Conservation (phyloP, 208 protist species). For the Trypanosoma congolense region DNA sequence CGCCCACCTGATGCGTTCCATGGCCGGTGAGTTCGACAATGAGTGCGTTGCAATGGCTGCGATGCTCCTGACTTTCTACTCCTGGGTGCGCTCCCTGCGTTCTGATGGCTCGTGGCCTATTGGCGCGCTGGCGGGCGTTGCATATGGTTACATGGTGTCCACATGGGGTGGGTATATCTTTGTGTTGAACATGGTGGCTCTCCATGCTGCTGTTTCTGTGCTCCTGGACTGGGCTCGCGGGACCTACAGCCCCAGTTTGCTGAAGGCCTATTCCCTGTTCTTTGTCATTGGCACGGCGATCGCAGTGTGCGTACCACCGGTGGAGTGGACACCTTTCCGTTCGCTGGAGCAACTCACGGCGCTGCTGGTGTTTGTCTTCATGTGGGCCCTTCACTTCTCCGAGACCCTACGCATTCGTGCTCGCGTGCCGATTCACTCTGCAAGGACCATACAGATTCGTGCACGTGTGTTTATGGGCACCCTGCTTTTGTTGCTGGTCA, state of each 20-base stretch:
- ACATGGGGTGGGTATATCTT: conserved; percentile 99
- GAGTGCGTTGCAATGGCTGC: conserved; percentile 97
- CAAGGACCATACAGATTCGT: conserved; percentile 26
- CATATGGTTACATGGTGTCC: conserved; percentile 90
- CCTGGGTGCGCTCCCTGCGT: conserved; percentile 80
- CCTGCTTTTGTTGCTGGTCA: conserved; percentile 17
- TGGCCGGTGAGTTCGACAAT: conserved; percentile 99
- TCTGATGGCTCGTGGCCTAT: conserved; percentile 37
- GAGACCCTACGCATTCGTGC: conserved; percentile 23
- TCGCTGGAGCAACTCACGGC: conserved; percentile 93
- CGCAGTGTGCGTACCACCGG: conserved; percentile 92
- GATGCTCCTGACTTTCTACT: conserved; percentile 92
- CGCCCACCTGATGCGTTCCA: conserved; percentile 95
- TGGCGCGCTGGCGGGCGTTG: conserved; percentile 44
- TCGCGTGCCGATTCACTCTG: conserved; percentile 24
- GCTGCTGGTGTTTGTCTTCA: conserved; percentile 78
- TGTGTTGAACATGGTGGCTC: conserved; percentile 96
- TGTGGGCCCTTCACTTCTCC: conserved; percentile 24
- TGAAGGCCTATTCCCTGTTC: conserved; percentile 93
- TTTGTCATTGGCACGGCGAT: conserved; percentile 93
- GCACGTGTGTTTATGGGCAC: conserved; percentile 25
- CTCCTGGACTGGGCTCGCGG: conserved; percentile 69
- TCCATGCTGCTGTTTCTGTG: conserved; percentile 89
- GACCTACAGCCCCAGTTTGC: conserved; percentile 82
- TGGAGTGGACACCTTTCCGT: conserved; percentile 92